Evolutionary conservation across 2,329 filamentous ascomycete genomes (phyloP), one percentile per base, ranked within the genome.

Genomic region (Colletotrichum shisoi): DNA sequence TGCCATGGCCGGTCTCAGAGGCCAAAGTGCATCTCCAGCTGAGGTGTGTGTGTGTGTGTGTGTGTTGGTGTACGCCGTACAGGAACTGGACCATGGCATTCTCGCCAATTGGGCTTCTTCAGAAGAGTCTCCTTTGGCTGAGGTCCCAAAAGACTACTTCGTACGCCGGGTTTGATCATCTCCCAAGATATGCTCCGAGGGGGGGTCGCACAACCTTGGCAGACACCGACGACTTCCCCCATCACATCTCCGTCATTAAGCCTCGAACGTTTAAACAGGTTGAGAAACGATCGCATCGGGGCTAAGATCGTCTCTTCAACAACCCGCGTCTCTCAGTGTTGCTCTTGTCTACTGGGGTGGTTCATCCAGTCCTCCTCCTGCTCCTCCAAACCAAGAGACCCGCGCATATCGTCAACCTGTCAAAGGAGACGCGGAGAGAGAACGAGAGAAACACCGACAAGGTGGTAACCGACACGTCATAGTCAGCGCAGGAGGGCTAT

Each of bases 401-500:
- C 52, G 31, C 21, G 52, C 37, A 12, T 39, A 40, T 42, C 19
- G 52, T 39, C 27, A 19, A 39, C 24, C 24, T 27, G 24, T 27
- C 24, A 27, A 27, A 4, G 4, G 4, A 5, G 24, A 24, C 4
- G 24, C n/a, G 1, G 4, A 24, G 24, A 24, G 24, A 27, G 24
- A 27, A 1, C 15, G 27, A 19, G 11, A 44, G 15, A 27, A 39
- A 27, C 24, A 27, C 24, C 24, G 7, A 49, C 17, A 54, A 54
- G 37, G 59, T 62, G 52, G 58, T 49, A 63, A 13, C 24, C 49
- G 34, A 56, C 54, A 66, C 65, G 65, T 68, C 65, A 68, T 68
- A 44, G 24, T 27, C n/a, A 40, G 40, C 54, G 65, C 56, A 54
- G 58, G 58, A 44, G 27, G 59, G 44, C 51, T 61, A 65, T 65